A percentile compares a stretch with the other conserved stretches of the same genome.
Evolutionary conservation across 306 rosid species (phyloP).

Genomic region (Trifolium fragiferum): DNA sequence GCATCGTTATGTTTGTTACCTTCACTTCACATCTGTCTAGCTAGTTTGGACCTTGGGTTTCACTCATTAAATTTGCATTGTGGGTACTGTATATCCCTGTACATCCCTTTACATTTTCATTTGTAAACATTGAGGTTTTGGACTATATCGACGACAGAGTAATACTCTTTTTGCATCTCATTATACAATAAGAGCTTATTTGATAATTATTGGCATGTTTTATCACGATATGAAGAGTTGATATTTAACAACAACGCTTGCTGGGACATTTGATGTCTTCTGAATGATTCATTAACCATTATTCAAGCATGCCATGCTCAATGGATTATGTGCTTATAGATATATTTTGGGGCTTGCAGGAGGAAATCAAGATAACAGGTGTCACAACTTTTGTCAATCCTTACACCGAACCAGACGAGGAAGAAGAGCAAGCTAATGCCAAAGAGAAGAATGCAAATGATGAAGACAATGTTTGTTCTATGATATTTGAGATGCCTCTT

Average conservation of each 20-base stretch:
- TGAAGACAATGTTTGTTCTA: conserved; percentile 79
- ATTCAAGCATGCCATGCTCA: conserved; percentile 12
- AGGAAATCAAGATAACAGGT: conserved; percentile 86
- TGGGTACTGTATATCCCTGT: conserved; percentile 20
- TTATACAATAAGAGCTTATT: conserved; percentile 27
- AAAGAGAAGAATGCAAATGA: conserved; percentile 69
- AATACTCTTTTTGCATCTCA: background rate
- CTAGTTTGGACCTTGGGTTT: conserved; percentile 33
- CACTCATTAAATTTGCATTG: conserved; percentile 26
- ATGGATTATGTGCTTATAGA: conserved; percentile 22
- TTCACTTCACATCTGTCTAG: background rate
- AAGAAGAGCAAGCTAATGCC: conserved; percentile 62
- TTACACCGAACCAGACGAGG: conserved; percentile 91
- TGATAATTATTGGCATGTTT: conserved; percentile 27
- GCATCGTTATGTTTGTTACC: conserved; percentile 1
- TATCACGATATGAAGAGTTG: conserved; percentile 36
- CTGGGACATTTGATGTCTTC: conserved; percentile 31
- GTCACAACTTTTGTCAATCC: conserved; percentile 87
- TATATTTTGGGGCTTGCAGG: conserved; percentile 58
- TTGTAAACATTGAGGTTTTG: conserved; percentile 11
- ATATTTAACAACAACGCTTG: conserved; percentile 23
- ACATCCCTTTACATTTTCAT: conserved; percentile 11
- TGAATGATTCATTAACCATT: conserved; percentile 16
- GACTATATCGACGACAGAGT: background rate
- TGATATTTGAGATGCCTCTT: conserved; percentile 22